A percentile compares a stretch with the other conserved stretches of the same genome.
Evolutionary conservation across 805 yeast genomes (phyloP).

Genomic region (Starmerella riodocensis): DNA sequence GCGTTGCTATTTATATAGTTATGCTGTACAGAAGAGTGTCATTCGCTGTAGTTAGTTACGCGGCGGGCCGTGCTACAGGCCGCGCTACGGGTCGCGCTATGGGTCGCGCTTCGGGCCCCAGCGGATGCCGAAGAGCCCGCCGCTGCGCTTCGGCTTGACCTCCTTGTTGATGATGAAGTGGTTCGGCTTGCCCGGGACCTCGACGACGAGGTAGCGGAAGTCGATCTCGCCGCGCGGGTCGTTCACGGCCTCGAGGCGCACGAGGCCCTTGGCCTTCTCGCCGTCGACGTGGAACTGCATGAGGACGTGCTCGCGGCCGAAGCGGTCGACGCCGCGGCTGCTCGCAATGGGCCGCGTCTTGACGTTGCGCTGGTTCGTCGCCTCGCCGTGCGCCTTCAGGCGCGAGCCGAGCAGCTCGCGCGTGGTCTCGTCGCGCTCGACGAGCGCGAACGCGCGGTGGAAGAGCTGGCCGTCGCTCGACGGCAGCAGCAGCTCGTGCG

Average conservation of each 20-base stretch:
- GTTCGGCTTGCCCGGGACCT: slow-evolving; percentile 57
- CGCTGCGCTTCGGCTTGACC: slow-evolving; percentile 30
- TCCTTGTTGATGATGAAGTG: slow-evolving; percentile 50
- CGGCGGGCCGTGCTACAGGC: too few relatives aligned
- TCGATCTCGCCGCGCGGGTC: slow-evolving; percentile 44
- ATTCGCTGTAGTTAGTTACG: too few relatives aligned
- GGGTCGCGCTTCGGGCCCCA: slow-evolving; percentile 69
- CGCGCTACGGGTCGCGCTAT: too few relatives aligned
- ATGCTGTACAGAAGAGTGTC: too few relatives aligned
- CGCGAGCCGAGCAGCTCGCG: slow-evolving; percentile 47
- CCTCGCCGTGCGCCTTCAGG: slow-evolving; percentile 74
- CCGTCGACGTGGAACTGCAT: slow-evolving; percentile 85
- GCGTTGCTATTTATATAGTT: too few relatives aligned
- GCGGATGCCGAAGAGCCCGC: slow-evolving; percentile 44
- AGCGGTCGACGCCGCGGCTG: slow-evolving; percentile 47
- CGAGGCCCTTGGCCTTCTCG: slow-evolving; percentile 48
- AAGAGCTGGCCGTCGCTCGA: slow-evolving; percentile 85
- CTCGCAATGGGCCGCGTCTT: slow-evolving; percentile 72
- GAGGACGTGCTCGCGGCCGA: slow-evolving; percentile 65
- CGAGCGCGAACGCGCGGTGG: slow-evolving; percentile 67
- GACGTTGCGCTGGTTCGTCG: slow-evolving; percentile 55
- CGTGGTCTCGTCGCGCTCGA: slow-evolving; percentile 54
- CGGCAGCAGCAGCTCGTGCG: slow-evolving; percentile 73
- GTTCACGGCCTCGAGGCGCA: slow-evolving; percentile 59
- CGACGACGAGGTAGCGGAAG: slow-evolving; percentile 59